Conservation (phyloP, 2,329 filamentous ascomycete genomes). For the Thielaviopsis euricoi region DNA sequence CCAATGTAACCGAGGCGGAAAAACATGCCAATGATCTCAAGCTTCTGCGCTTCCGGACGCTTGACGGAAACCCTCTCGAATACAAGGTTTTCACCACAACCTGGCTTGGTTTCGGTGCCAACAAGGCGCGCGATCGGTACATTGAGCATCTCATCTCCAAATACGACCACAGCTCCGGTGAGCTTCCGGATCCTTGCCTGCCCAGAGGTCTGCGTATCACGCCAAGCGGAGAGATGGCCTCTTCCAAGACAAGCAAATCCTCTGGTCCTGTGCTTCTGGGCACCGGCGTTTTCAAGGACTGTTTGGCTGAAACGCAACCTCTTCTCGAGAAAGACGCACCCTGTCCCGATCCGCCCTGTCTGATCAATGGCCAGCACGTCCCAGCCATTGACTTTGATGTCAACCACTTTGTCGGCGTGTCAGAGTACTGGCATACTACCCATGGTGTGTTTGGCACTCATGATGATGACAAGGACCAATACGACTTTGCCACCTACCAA, state of each 20-base stretch:
- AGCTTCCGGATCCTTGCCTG: constrained; percentile 82
- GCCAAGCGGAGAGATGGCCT: constrained; percentile 45
- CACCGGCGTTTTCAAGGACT: constrained; percentile 76
- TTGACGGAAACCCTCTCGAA: constrained; percentile 63
- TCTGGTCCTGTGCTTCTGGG: constrained; percentile 46
- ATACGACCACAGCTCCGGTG: constrained; percentile 40
- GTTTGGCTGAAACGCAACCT: constrained; percentile 65
- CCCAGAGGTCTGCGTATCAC: constrained; percentile 61
- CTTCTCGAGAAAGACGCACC: constrained; percentile 77
- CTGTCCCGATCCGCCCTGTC: constrained; percentile 68
- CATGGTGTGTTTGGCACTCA: constrained; percentile 59
- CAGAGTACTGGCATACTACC: constrained; percentile 97
- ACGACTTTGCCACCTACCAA: constrained; percentile 61
- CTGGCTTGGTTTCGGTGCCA: constrained; percentile 95
- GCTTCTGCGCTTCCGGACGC: constrained; percentile 63
- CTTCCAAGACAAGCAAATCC: constrained; percentile 20
- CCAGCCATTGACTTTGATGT: constrained; percentile 93
- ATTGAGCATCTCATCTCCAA: constrained; percentile 58
- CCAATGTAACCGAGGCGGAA: constrained; percentile 75
- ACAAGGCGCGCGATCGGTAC: constrained; percentile 75
- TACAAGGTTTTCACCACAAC: constrained; percentile 89
- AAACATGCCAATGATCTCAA: constrained; percentile 86
- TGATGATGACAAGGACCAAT: constrained; percentile 49
- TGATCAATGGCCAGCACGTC: constrained; percentile 81
- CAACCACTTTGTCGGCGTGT: constrained; percentile 95